phyloP scores from a whole-genome alignment of 2,329 filamentous ascomycete genomes.

The Fusarium verticillioides region DNA sequence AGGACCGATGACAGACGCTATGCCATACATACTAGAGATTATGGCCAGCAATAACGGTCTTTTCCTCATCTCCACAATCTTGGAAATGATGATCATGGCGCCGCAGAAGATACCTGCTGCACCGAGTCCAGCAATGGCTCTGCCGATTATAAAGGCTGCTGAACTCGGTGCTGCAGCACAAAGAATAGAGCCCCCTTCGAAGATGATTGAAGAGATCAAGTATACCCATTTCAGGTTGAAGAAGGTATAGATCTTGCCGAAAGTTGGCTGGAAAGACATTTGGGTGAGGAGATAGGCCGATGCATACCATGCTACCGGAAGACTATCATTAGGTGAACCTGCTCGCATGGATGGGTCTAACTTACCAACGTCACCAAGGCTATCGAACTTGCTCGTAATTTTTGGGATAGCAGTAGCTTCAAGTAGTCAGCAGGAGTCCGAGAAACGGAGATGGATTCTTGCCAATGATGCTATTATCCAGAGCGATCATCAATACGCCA shows the following conservation, averaged over 20 bases:
- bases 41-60: slow-evolving; percentile 27
- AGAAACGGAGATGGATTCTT: fast-evolving
- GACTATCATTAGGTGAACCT: neutral
- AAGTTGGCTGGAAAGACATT: slow-evolving; percentile 43
- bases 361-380: slow-evolving; percentile 46
- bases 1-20: slow-evolving; percentile 33
- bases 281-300: slow-evolving; percentile 43
- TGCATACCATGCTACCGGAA: slow-evolving; percentile 48
- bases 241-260: slow-evolving; percentile 48
- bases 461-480: slow-evolving; percentile 42
- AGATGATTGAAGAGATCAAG: slow-evolving; percentile 36
- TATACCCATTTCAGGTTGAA: slow-evolving; percentile 49
- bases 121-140: slow-evolving; percentile 52
- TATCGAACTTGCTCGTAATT: slow-evolving; percentile 47
- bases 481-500: slow-evolving; percentile 31
- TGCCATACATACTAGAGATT: slow-evolving; percentile 38
- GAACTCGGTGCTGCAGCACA: slow-evolving; percentile 47
- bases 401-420: slow-evolving; percentile 43
- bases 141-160: slow-evolving; percentile 51
- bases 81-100: slow-evolving; percentile 19
- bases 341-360: fast-evolving
- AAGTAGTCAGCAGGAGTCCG: neutral
- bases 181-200: slow-evolving; percentile 44
- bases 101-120: slow-evolving; percentile 32
- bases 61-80: slow-evolving; percentile 29